Conservation (phyloP, 2,329 filamentous ascomycete species). For the Exophiala bonariae region DNA sequence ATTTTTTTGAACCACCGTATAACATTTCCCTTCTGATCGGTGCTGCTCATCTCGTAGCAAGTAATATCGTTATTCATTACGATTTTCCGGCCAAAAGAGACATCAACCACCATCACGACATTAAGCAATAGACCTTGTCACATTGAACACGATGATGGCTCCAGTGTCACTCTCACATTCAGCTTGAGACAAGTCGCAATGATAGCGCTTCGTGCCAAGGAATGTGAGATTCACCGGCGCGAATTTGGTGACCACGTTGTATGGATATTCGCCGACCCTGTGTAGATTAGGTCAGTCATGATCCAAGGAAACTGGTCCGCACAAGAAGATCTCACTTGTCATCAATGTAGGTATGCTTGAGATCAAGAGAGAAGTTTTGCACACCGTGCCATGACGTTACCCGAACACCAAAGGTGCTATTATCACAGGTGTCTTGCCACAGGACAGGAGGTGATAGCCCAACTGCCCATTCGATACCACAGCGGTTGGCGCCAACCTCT, state of each 20-base stretch:
- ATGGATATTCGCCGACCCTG: slow-evolving; percentile 21
- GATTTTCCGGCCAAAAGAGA: no score
- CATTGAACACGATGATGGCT: slow-evolving; percentile 17
- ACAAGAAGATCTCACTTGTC: slow-evolving; percentile 13
- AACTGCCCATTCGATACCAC: slow-evolving; percentile 25
- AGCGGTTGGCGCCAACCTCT: slow-evolving; percentile 17
- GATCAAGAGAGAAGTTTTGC: slow-evolving; percentile 18
- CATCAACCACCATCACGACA: no score
- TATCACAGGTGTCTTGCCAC: slow-evolving; percentile 16
- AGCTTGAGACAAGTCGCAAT: slow-evolving; percentile 21
- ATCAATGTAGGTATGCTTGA: slow-evolving; percentile 25
- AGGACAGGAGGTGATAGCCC: slow-evolving; percentile 16
- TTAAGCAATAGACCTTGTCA: slow-evolving; percentile 21
- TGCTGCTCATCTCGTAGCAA: no score
- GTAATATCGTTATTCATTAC: no score
- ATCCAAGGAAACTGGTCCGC: background rate
- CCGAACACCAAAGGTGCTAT: slow-evolving; percentile 18
- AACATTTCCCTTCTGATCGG: no score
- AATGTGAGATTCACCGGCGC: slow-evolving; percentile 20
- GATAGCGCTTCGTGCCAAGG: slow-evolving; percentile 17
- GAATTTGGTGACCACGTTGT: slow-evolving; percentile 26
- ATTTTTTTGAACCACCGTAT: no score
- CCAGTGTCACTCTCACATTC: slow-evolving; percentile 18
- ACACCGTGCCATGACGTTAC: slow-evolving; percentile 23
- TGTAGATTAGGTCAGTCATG: background rate